These are phyloP conservation scores for Acrocalymma vagum DNA, from an alignment of 2,329 filamentous ascomycete species.

Conservation along the genomic window DNA sequence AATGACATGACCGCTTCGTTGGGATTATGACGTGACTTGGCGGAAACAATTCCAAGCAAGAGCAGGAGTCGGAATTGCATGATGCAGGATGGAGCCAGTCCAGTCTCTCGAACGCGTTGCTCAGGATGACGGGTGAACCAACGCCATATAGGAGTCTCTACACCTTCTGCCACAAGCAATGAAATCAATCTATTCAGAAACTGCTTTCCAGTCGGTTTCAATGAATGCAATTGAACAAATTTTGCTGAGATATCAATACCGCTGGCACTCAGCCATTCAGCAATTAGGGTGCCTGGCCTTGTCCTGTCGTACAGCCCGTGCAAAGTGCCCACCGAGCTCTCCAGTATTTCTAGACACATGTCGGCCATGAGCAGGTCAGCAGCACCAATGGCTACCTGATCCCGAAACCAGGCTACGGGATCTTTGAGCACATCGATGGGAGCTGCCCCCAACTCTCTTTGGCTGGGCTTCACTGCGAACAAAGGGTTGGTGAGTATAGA, in stretches of 20 bases:
- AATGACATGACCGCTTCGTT: conserved; percentile 31
- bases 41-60: conserved; percentile 31
- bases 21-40: conserved; percentile 17
- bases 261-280: conserved; percentile 40
- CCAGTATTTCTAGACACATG: conserved; percentile 47
- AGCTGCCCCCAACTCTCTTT: conserved; percentile 33
- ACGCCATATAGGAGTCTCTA: conserved; percentile 33
- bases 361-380: conserved; percentile 49
- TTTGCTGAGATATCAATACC: conserved; percentile 34
- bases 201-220: conserved; percentile 10
- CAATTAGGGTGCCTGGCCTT: conserved; percentile 28
- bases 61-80: conserved; percentile 29
- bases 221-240: conserved; percentile 28
- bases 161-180: conserved; percentile 30
- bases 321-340: conserved; percentile 11
- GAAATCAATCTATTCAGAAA: conserved; percentile 30
- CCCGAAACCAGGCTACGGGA: conserved; percentile 51
- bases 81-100: conserved; percentile 17
- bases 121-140: conserved; percentile 34
- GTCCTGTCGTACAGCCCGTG: conserved; percentile 12
- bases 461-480: conserved; percentile 47
- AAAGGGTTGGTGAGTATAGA: conserved; percentile 62
- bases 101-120: conserved; percentile 26
- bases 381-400: conserved; percentile 47
- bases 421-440: conserved; percentile 39